Evolutionary conservation across 331 rosid species (phyloP).

Genomic region (Acacia concinna): DNA sequence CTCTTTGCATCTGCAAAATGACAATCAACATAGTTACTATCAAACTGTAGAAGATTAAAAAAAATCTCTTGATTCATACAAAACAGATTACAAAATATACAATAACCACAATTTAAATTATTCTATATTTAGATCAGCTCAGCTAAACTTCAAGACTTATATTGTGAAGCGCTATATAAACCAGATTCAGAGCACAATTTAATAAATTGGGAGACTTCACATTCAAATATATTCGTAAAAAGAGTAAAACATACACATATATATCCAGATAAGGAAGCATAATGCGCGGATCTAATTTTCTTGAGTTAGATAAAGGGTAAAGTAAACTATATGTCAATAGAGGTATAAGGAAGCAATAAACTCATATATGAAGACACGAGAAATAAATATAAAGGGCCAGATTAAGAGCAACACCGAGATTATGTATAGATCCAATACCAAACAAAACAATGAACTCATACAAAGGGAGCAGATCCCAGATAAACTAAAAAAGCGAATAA

Average conservation of each 20-base stretch:
- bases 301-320: neutral
- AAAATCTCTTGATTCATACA: too few relatives aligned
- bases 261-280: neutral
- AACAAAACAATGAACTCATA: neutral
- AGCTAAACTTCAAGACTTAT: too few relatives aligned
- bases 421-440: neutral
- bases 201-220: neutral
- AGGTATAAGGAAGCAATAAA: neutral
- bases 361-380: neutral
- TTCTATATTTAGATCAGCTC: neutral
- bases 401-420: neutral
- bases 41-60: neutral
- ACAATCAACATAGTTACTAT: conserved; percentile 5
- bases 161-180: neutral
- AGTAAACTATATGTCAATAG: neutral
- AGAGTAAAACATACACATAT: neutral
- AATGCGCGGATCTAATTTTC: neutral
- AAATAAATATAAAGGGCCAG: too few relatives aligned
- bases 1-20: conserved; percentile 65
- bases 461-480: neutral
- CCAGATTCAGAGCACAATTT: neutral
- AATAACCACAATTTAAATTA: neutral
- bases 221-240: neutral
- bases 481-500: neutral
- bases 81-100: neutral